Evolutionary conservation across 2,329 filamentous ascomycete genomes (phyloP).

Genomic region (Cladosporium sp.): DNA sequence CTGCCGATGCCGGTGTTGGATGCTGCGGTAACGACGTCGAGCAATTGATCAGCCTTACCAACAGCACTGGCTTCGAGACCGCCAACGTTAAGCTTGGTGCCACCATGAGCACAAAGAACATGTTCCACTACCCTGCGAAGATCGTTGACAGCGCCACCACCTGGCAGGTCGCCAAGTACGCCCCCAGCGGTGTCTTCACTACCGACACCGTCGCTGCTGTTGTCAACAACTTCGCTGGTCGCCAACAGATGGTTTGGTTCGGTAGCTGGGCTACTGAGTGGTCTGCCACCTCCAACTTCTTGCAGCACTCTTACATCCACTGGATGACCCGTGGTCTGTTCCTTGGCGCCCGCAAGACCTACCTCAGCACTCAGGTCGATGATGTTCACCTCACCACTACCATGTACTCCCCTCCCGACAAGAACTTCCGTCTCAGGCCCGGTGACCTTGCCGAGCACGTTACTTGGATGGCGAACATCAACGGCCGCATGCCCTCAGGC

Average conservation of each 20-base stretch:
- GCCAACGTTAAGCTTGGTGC: constrained; percentile 55
- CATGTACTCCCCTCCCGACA: constrained; percentile 45
- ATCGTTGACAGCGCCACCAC: constrained; percentile 57
- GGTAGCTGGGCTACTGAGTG: constrained; percentile 54
- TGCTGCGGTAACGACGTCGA: constrained; percentile 54
- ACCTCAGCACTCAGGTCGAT: constrained; percentile 61
- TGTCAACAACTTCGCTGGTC: constrained; percentile 59
- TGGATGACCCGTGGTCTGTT: constrained; percentile 63
- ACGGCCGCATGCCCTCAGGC: constrained; percentile 52
- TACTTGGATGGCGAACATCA: constrained; percentile 46
- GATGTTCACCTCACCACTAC: constrained; percentile 59
- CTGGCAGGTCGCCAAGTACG: constrained; percentile 56
- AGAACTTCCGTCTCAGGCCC: constrained; percentile 51
- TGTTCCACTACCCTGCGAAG: constrained; percentile 60
- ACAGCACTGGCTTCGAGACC: constrained; percentile 54
- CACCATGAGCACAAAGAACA: constrained; percentile 50
- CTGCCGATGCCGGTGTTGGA: constrained; percentile 43
- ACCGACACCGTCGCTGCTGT: constrained; percentile 55
- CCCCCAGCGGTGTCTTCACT: constrained; percentile 40
- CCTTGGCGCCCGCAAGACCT: constrained; percentile 56
- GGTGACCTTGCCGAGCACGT: constrained; percentile 50
- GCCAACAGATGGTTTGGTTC: constrained; percentile 65
- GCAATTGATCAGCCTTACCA: constrained; percentile 56
- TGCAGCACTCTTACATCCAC: constrained; percentile 64
- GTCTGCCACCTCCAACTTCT: constrained; percentile 56